Percentiles rank a stretch among this genome's conserved stretches.
These are phyloP conservation scores for Hyphopichia buzzinii DNA, from an alignment of 1,139 yeast species.

Conservation along the genomic window DNA sequence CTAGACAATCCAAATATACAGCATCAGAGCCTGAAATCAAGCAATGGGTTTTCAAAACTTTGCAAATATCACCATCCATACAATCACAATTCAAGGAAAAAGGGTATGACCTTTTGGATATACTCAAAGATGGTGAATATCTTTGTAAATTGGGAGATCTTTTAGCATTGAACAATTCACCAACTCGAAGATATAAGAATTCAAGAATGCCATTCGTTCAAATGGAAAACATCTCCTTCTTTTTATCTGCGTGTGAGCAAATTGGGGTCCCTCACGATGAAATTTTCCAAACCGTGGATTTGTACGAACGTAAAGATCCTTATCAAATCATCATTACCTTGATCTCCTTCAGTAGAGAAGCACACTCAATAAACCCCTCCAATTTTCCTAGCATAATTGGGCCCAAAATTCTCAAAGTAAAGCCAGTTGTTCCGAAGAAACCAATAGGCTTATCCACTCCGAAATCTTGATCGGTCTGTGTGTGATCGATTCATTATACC, in stretches of 20 bases:
- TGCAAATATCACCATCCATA: constrained; percentile 19
- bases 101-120: constrained; percentile 41
- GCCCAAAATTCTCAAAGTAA: constrained; percentile 32
- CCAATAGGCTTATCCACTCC: constrained; percentile 23
- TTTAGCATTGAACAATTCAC: constrained; percentile 38
- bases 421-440: constrained; percentile 39
- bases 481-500: no score
- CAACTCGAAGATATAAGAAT: constrained; percentile 49
- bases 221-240: constrained; percentile 84
- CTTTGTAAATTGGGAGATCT: constrained; percentile 51
- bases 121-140: constrained; percentile 63
- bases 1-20: constrained; percentile 50
- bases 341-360: constrained; percentile 65
- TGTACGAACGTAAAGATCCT: constrained; percentile 72
- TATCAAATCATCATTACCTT: constrained; percentile 73
- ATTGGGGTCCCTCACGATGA: constrained; percentile 83
- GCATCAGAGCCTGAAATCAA: constrained; percentile 46
- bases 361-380: constrained; percentile 34
- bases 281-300: constrained; percentile 76
- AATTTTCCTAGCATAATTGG: constrained; percentile 28
- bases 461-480: no score
- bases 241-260: constrained; percentile 55
- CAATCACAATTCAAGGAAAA: constrained; percentile 13
- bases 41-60: constrained; percentile 43
- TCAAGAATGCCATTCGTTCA: constrained; percentile 82